Evolutionary conservation across 2,329 filamentous ascomycete genomes (phyloP).

Genomic region (Endocalyx cinctus): DNA sequence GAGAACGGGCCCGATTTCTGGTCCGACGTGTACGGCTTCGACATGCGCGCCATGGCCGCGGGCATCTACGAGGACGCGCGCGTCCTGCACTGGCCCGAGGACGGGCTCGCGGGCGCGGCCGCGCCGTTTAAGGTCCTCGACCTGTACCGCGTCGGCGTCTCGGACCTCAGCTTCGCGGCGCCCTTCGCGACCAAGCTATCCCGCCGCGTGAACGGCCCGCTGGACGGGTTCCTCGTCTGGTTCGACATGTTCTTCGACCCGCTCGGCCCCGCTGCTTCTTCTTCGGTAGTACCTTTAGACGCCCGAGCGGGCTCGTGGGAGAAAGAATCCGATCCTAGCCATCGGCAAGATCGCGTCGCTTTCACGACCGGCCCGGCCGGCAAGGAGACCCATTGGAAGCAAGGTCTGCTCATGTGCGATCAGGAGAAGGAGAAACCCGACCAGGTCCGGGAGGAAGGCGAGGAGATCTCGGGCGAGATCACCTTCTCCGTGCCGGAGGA

Average conservation of each 20-base stretch:
- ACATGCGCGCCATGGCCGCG: conserved; percentile 86
- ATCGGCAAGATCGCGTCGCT: conserved; percentile 59
- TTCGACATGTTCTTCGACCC: conserved; percentile 90
- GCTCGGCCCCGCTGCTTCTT: conserved; percentile 38
- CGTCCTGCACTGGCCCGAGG: conserved; percentile 64
- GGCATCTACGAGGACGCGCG: conserved; percentile 79
- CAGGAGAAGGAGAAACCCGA: conserved; percentile 42
- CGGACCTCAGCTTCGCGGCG: conserved; percentile 72
- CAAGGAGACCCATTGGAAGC: conserved; percentile 84
- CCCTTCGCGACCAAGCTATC: conserved; percentile 60
- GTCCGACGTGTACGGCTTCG: conserved; percentile 90
- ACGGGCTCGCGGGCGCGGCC: conserved; percentile 54
- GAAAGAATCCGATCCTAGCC: conserved; percentile 28
- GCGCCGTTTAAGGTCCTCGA: conserved; percentile 70
- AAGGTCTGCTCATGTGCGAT: conserved; percentile 70
- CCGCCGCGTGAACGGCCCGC: conserved; percentile 55
- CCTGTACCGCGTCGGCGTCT: conserved; percentile 65
- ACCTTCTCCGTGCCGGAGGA: conserved; percentile 65
- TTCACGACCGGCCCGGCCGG: conserved; percentile 83
- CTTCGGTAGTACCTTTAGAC: conserved; percentile 37
- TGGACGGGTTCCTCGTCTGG: conserved; percentile 91
- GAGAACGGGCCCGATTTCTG: conserved; percentile 82
- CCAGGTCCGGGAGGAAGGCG: conserved; percentile 47
- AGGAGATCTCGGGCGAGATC: conserved; percentile 61
- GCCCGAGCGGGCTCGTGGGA: conserved; percentile 58